A percentile compares a stretch with the other conserved stretches of the same genome.
Evolutionary conservation across 169 alveolate species (phyloP).

Genomic region (Eimeria necatrix): DNA sequence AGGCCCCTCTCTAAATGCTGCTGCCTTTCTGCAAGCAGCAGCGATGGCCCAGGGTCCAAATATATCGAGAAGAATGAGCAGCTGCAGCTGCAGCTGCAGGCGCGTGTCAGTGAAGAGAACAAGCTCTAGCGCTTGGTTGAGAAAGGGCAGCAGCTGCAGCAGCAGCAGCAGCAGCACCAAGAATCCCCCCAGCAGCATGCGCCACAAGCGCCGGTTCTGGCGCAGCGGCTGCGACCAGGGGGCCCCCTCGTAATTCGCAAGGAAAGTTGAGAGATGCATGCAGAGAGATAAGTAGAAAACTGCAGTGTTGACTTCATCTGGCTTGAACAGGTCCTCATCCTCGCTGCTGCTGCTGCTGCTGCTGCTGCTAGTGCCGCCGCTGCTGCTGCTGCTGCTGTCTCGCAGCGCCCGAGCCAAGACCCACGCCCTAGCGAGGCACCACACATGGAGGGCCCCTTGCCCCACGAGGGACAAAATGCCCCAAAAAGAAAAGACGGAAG

Average conservation of each 20-base stretch:
- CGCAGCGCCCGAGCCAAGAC: slow-evolving; percentile 82
- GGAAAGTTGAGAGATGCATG: slow-evolving; percentile 89
- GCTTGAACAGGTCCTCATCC: slow-evolving; percentile 90
- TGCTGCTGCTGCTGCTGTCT: slow-evolving; percentile 18
- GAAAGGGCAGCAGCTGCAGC: slow-evolving; percentile 59
- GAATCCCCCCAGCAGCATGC: slow-evolving; percentile 59
- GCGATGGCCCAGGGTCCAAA: slow-evolving; percentile 68
- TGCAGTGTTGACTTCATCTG: slow-evolving; percentile 92
- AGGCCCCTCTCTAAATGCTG: neutral
- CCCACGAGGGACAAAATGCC: slow-evolving; percentile 83
- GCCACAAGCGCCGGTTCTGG: slow-evolving; percentile 85
- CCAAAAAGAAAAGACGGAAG: slow-evolving; percentile 79
- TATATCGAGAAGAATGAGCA: slow-evolving; percentile 32
- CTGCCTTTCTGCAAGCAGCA: slow-evolving; percentile 27
- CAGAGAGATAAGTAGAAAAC: slow-evolving; percentile 89
- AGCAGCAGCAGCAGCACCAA: slow-evolving; percentile 48
- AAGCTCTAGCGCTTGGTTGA: slow-evolving; percentile 72
- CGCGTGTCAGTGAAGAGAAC: slow-evolving; percentile 69
- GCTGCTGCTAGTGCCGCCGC: neutral
- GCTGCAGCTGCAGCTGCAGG: slow-evolving; percentile 24
- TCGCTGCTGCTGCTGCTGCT: slow-evolving; percentile 78
- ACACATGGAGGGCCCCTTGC: slow-evolving; percentile 89
- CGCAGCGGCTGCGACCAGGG: slow-evolving; percentile 91
- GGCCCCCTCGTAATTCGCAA: slow-evolving; percentile 93
- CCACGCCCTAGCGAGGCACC: slow-evolving; percentile 89